Percentiles rank a stretch among this genome's conserved stretches.
Evolutionary conservation across 2,329 filamentous ascomycete genomes (phyloP).

Genomic region (Aureobasidium melanogenum): DNA sequence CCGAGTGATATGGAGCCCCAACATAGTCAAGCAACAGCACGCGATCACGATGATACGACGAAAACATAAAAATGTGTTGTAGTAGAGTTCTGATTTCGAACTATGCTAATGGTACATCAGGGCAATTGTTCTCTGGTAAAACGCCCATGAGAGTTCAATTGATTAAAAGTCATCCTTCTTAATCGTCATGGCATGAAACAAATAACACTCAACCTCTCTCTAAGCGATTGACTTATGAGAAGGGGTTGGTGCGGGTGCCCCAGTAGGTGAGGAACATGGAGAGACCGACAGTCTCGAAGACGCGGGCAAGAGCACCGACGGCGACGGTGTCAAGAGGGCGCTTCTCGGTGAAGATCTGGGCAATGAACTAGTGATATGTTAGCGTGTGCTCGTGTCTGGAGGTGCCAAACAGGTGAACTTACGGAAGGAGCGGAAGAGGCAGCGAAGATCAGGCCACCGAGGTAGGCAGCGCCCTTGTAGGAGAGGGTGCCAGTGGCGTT

Average conservation of each 20-base stretch:
- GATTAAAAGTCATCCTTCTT: constrained; percentile 11
- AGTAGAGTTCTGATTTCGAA: constrained; percentile 7
- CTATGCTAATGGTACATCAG: constrained; percentile 10
- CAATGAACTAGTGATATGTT: constrained; percentile 57
- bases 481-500: constrained; percentile 91
- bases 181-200: constrained; percentile 11
- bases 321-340: constrained; percentile 83
- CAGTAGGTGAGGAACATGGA: constrained; percentile 93
- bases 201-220: constrained; percentile 6
- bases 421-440: constrained; percentile 82
- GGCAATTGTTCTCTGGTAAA: constrained; percentile 9
- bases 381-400: constrained; percentile 16
- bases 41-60: neutral
- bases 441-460: constrained; percentile 84
- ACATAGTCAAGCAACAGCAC: neutral
- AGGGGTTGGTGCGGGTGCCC: constrained; percentile 91
- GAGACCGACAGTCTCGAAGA: constrained; percentile 88
- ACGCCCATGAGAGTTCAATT: constrained; percentile 6
- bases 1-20: too few species aligned
- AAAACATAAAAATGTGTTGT: neutral
- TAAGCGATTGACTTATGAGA: constrained; percentile 52
- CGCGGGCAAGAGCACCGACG: constrained; percentile 71
- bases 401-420: constrained; percentile 32
- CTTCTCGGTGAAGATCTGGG: constrained; percentile 83
- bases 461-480: constrained; percentile 95